Percentiles rank a stretch among this genome's conserved stretches.
Conservation (phyloP, 2,329 filamentous ascomycete genomes). For the Setomelanomma holmii region DNA sequence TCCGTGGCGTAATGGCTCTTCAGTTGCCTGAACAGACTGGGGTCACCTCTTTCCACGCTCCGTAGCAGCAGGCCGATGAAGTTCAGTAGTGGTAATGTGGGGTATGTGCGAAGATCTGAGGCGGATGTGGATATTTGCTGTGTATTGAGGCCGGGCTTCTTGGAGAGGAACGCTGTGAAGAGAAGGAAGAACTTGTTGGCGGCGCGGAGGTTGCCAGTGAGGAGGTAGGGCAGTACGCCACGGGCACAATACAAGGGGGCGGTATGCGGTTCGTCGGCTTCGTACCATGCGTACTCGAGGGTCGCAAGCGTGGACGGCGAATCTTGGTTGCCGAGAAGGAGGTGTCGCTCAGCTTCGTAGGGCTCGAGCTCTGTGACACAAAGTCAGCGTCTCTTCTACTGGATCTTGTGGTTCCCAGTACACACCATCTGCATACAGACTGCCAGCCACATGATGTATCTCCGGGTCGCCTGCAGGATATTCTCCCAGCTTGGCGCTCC, state of each 20-base stretch:
- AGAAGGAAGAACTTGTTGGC: constrained; percentile 83
- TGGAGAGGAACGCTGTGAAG: constrained; percentile 72
- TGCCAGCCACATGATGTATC: constrained; percentile 89
- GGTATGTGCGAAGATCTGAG: constrained; percentile 82
- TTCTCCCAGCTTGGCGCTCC: constrained; percentile 85
- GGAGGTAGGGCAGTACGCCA: constrained; percentile 87
- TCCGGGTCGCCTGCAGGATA: constrained; percentile 93
- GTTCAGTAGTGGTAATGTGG: constrained; percentile 91
- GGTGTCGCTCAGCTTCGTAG: constrained; percentile 91
- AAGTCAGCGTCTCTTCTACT: too few relatives aligned
- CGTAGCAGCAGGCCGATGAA: constrained; percentile 87
- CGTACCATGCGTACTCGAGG: constrained; percentile 95
- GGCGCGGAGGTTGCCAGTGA: constrained; percentile 87
- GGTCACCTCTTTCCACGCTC: constrained; percentile 78
- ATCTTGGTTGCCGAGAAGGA: constrained; percentile 87
- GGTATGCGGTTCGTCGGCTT: constrained; percentile 83
- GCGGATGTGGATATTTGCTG: constrained; percentile 80
- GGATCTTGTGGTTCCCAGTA: too few relatives aligned
- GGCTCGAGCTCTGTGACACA: constrained; percentile 74
- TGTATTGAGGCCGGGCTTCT: constrained; percentile 70
- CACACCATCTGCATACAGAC: constrained; percentile 80
- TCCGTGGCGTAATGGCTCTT: constrained; percentile 80
- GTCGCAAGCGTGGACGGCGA: constrained; percentile 80
- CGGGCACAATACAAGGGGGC: constrained; percentile 86
- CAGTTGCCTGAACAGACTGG: constrained; percentile 81